Percentiles rank a stretch among this genome's conserved stretches.
These are phyloP conservation scores for Lanmaoa pseudosensibilis DNA, from an alignment of 768 basidiomycete genomes.

Conservation along the genomic window DNA sequence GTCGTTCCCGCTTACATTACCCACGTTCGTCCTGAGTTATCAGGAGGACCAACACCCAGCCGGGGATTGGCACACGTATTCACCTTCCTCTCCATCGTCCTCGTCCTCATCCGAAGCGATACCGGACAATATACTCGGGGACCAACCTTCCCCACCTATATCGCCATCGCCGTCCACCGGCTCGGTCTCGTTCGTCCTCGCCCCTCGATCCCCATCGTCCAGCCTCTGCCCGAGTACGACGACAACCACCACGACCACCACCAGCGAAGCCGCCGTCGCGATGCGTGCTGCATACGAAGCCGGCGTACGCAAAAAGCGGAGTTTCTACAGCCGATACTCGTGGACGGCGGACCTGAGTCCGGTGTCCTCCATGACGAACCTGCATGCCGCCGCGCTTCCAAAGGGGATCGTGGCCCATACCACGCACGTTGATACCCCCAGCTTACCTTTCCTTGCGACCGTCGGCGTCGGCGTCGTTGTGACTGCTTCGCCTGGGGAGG, in stretches of 20 bases:
- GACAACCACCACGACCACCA: constrained; percentile 6
- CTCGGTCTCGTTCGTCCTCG: constrained; percentile 27
- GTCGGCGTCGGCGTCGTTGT: constrained; percentile 7
- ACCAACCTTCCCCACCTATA: constrained; percentile 27
- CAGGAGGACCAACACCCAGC: constrained; percentile 26
- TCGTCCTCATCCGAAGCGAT: constrained; percentile 32
- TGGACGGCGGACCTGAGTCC: constrained; percentile 31
- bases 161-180: constrained; percentile 32
- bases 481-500: constrained; percentile 1
- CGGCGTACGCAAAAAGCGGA: constrained; percentile 35
- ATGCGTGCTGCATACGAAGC: constrained; percentile 36
- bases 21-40: constrained; percentile 36
- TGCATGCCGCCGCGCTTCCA: constrained; percentile 14
- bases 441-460: background rate
- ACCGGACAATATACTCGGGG: constrained; percentile 20
- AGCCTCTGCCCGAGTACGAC: constrained; percentile 24
- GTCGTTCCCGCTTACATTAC: constrained; percentile 59
- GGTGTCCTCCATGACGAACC: constrained; percentile 22
- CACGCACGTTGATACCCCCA: constrained; percentile 5
- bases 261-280: constrained; percentile 22
- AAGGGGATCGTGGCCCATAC: constrained; percentile 17
- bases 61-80: constrained; percentile 29
- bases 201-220: constrained; percentile 30
- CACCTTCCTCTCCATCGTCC: constrained; percentile 31
- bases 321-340: constrained; percentile 31